Evolutionary conservation across 164 flowering plant species (phyloP).

Genomic region (Malania oleifera): DNA sequence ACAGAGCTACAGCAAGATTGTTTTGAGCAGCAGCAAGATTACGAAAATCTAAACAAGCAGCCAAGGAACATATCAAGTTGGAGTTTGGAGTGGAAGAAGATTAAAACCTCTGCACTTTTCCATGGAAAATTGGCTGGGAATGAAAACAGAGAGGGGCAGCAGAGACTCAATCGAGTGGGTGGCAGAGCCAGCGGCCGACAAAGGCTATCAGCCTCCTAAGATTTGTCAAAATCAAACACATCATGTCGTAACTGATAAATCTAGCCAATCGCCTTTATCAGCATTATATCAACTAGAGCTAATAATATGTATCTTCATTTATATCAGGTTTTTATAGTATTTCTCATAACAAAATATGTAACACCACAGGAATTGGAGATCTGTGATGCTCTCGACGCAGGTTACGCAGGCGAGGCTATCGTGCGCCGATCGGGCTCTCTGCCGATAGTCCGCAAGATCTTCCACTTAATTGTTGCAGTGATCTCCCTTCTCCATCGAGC

Average conservation of each 20-base stretch:
- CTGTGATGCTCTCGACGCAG: no score
- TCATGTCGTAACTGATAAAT: background rate
- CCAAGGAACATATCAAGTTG: slow-evolving; percentile 36
- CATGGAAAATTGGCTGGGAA: slow-evolving; percentile 26
- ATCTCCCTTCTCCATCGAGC: no score
- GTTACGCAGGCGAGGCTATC: no score
- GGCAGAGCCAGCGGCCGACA: slow-evolving; percentile 19
- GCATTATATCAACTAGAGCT: background rate
- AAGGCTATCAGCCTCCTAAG: slow-evolving; percentile 42
- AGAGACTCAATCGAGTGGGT: slow-evolving; percentile 11
- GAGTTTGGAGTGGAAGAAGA: slow-evolving; percentile 56
- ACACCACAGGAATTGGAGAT: no score
- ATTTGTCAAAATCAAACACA: background rate
- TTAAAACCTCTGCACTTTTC: slow-evolving; percentile 42
- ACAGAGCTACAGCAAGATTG: slow-evolving; percentile 54
- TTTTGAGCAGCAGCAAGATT: slow-evolving; percentile 49
- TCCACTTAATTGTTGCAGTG: no score
- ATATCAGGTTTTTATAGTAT: background rate
- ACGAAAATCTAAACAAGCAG: slow-evolving; percentile 34
- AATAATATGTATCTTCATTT: background rate
- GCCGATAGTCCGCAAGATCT: no score
- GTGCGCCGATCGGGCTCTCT: no score
- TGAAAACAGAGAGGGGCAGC: slow-evolving; percentile 20
- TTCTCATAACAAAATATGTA: background rate
- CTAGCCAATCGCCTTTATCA: background rate